These are phyloP conservation scores for Piromyces finnis DNA, from an alignment of 192 early-diverging fungal species.

Conservation along the genomic window DNA sequence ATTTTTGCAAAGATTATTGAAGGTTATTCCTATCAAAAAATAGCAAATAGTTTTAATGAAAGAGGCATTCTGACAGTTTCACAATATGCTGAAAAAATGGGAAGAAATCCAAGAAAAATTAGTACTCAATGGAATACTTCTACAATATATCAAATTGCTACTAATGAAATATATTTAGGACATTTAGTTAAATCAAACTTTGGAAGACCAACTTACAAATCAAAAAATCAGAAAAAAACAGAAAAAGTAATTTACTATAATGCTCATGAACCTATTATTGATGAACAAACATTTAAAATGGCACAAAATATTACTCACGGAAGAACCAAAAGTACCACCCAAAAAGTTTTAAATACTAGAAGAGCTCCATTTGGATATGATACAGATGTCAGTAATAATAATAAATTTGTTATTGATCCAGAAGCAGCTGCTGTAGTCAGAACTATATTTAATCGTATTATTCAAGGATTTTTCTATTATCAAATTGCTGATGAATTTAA, in stretches of 20 bases:
- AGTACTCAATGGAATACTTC: background rate
- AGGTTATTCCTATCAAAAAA: background rate
- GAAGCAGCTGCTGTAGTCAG: background rate
- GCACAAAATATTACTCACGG: background rate
- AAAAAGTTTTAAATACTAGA: background rate
- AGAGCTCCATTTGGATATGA: background rate
- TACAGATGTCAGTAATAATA: background rate
- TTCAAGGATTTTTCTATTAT: background rate
- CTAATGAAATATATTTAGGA: background rate
- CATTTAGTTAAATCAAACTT: background rate
- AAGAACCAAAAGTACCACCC: background rate
- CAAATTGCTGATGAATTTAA: background rate
- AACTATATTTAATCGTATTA: background rate
- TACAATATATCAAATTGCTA: background rate
- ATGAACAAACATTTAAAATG: background rate
- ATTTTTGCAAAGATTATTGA: background rate
- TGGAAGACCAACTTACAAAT: background rate
- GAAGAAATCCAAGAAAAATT: background rate
- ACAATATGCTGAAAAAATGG: background rate
- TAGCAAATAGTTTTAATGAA: background rate
- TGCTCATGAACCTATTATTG: background rate
- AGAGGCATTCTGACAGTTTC: background rate
- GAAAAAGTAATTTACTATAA: background rate
- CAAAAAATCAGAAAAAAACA: background rate
- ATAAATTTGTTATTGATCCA: background rate